Evolutionary conservation across 1,139 yeast genomes (phyloP), one percentile per base, ranked within the genome.

Genomic region (Candida pseudocylindracea): DNA sequence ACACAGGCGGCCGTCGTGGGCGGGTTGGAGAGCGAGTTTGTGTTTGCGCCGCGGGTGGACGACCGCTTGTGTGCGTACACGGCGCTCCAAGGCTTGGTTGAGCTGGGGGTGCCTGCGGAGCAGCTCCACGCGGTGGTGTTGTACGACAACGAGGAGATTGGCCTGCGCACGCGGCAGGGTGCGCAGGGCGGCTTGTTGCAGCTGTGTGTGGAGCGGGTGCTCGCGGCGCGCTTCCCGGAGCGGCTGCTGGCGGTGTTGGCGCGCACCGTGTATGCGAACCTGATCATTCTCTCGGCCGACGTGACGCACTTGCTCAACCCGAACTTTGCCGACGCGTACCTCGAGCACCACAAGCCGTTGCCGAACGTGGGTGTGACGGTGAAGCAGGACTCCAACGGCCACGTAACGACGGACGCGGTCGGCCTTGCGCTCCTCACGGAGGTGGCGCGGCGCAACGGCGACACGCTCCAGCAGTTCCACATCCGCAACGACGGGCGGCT

Each of bases 331-430:
- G 45, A 49, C 25, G 74, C 65, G 24, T 78, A 79, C 52, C 58
- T 79, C 45, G 76, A 72, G 40, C 51, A 70, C 46, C 88, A 79
- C 55, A 70, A 67, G 45, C 92, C 93, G 20, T 52, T 69, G 36
- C 81, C 88, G 38, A 80, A 80, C 53, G 67, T 62, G 32, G 93
- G 93, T 32, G 52, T 79, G 34, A 60, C 80, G 1, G 49, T 80
- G 26, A 64, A 80, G 7, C 55, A 72, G 41, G 93, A 80, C 50
- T 67, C 91, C 27, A 75, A 79, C 45, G 80, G 72, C 15, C 75
- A 74, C 47, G 73, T 79, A 67, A 78, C 85, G 30, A 78, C 92
- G 11, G 93, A 80, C 47, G 60, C 72, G 3, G 68, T 70, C 27
- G 79, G 85, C 10, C 53, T 64, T 31, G 72, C 81, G 0, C 54